phyloP scores from a whole-genome alignment of 371 early-diverging fungal species.

The Dipsacomyces acuminosporus region DNA sequence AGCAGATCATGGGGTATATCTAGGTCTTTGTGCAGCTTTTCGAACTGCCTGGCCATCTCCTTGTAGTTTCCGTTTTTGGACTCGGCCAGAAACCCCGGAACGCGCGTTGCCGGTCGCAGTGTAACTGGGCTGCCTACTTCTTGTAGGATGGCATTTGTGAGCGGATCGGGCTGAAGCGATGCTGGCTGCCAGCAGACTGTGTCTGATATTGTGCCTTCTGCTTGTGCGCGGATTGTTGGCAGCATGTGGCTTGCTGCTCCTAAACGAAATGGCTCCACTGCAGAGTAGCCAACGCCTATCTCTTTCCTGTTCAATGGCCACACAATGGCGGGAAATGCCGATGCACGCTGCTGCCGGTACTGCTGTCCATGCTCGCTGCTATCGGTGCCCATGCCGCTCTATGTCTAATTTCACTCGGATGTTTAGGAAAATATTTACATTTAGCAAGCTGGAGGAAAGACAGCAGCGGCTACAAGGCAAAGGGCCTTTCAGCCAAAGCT shows the following conservation, averaged over 20 bases:
- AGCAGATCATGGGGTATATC: constrained; percentile 23
- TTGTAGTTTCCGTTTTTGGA: neutral
- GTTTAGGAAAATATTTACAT: no score
- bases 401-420: no score
- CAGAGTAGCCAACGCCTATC: constrained; percentile 6
- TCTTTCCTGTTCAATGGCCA: constrained; percentile 34
- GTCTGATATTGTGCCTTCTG: no score
- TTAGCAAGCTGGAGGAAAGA: no score
- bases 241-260: constrained; percentile 17
- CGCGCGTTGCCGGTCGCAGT: constrained; percentile 29
- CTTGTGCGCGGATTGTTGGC: constrained; percentile 2
- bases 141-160: neutral
- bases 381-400: no score
- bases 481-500: no score
- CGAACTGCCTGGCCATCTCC: constrained; percentile 14
- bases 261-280: constrained; percentile 7
- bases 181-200: constrained; percentile 11
- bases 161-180: constrained; percentile 5
- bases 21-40: constrained; percentile 10
- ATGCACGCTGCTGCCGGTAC: constrained; percentile 1
- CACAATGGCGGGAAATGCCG: constrained; percentile 18
- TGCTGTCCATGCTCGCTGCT: no score
- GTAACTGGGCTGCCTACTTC: constrained; percentile 8
- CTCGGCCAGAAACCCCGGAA: constrained; percentile 25
- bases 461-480: no score